A percentile compares a stretch with the other conserved stretches of the same genome.
Conservation (phyloP, 352 stramenopile species). For the Phytophthora cactorum region DNA sequence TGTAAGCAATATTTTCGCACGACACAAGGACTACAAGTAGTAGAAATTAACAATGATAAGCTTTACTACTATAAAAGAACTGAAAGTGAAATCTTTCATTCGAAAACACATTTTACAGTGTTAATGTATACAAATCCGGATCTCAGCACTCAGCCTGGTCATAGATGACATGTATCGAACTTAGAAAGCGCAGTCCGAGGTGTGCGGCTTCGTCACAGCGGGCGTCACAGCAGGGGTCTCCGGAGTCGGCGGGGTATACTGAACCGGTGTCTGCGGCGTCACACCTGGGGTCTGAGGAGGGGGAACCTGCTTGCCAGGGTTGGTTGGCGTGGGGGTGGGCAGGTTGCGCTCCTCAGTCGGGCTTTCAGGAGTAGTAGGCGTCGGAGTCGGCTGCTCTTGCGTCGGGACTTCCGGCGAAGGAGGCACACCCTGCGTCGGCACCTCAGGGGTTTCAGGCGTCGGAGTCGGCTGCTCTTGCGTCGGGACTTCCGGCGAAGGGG, state of each 20-base stretch:
- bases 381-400: slow-evolving; percentile 5
- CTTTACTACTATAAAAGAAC: too few species aligned
- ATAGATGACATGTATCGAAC: background rate
- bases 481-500: background rate
- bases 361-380: slow-evolving; percentile 1
- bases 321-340: background rate
- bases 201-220: slow-evolving; percentile 23
- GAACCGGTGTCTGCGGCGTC: slow-evolving; percentile 10
- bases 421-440: slow-evolving; percentile 1
- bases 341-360: background rate
- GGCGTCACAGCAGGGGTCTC: slow-evolving; percentile 21
- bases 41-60: too few species aligned
- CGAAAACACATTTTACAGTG: slow-evolving; percentile 4
- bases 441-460: background rate
- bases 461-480: slow-evolving; percentile 1
- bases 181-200: slow-evolving; percentile 31
- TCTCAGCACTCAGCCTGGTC: background rate
- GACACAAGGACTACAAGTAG: too few species aligned
- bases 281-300: slow-evolving; percentile 3
- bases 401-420: background rate
- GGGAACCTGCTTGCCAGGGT: background rate
- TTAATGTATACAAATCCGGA: slow-evolving; percentile 2
- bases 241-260: slow-evolving; percentile 11
- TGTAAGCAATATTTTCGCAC: too few species aligned
- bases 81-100: slow-evolving; percentile 22